Conservation (phyloP, 75 land plant genomes). For the Pinus tabuliformis region DNA sequence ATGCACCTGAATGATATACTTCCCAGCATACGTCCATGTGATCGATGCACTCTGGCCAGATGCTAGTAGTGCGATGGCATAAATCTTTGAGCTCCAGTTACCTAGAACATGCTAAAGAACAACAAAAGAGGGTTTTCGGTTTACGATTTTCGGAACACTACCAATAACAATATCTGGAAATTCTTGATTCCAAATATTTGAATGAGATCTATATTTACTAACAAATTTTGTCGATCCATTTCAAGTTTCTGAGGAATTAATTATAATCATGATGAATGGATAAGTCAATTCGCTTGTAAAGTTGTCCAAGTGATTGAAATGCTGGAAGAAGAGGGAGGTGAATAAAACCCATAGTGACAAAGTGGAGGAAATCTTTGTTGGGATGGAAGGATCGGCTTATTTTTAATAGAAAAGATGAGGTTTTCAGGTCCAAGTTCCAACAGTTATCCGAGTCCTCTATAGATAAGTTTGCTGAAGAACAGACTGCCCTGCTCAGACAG, state of each 20-base stretch:
- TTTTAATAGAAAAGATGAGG: conserved; percentile 68
- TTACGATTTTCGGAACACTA: not conserved
- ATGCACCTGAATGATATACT: conserved; percentile 27
- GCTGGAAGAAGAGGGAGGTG: not conserved
- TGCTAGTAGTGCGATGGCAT: conserved; percentile 24
- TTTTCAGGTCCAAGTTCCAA: conserved; percentile 46
- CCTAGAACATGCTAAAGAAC: conserved; percentile 18
- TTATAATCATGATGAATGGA: too few species aligned
- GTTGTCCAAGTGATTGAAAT: too few species aligned
- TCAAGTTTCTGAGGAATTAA: too few species aligned
- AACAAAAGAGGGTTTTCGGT: not conserved
- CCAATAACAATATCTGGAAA: too few species aligned
- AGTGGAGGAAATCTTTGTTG: not conserved
- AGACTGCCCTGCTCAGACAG: conserved; percentile 41
- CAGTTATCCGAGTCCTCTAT: conserved; percentile 26
- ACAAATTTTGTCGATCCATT: too few species aligned
- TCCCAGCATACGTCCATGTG: conserved; percentile 40
- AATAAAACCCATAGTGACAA: not conserved
- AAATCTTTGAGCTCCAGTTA: conserved; percentile 15
- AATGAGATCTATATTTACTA: too few species aligned
- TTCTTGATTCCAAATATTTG: too few species aligned
- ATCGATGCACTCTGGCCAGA: conserved; percentile 40
- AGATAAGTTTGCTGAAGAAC: conserved; percentile 19
- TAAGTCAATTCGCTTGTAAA: too few species aligned
- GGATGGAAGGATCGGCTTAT: conserved; percentile 12